A percentile compares a stretch with the other conserved stretches of the same genome.
phyloP scores from a whole-genome alignment of 257 asterid genomes.

The Rubia yunnanensis region DNA sequence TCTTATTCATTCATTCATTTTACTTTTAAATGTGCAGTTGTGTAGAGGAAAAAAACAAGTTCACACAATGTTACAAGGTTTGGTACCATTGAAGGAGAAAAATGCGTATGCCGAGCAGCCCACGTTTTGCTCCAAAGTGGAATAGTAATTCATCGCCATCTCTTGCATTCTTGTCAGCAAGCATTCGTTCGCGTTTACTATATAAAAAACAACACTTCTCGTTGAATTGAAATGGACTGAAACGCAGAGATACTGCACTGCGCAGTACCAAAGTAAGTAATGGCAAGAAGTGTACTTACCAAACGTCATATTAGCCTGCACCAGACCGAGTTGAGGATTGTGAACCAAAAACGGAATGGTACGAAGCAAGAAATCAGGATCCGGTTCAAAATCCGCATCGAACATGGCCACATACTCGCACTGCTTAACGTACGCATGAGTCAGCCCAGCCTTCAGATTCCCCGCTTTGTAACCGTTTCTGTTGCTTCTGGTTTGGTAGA shows the following conservation, averaged over 20 bases:
- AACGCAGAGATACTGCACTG: too few relatives aligned
- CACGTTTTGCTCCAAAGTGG: slow-evolving; percentile 65
- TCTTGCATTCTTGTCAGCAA: slow-evolving; percentile 66
- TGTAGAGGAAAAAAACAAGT: too few relatives aligned
- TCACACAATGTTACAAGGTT: background rate
- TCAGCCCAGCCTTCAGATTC: slow-evolving; percentile 79
- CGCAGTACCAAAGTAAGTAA: too few relatives aligned
- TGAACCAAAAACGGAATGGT: slow-evolving; percentile 66
- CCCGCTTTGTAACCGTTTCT: slow-evolving; percentile 93
- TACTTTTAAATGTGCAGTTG: too few relatives aligned
- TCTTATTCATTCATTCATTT: background rate
- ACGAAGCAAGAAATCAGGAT: slow-evolving; percentile 68
- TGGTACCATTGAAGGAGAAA: slow-evolving; percentile 57
- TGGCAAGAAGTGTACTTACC: slow-evolving; percentile 41
- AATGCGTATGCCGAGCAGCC: slow-evolving; percentile 67
- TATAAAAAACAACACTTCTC: background rate
- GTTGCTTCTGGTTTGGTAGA: slow-evolving; percentile 80
- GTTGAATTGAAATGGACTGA: too few relatives aligned
- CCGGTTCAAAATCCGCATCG: slow-evolving; percentile 95
- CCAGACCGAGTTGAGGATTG: slow-evolving; percentile 79
- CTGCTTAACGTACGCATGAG: slow-evolving; percentile 54
- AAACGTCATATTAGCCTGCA: slow-evolving; percentile 94
- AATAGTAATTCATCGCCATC: slow-evolving; percentile 61
- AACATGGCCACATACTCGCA: slow-evolving; percentile 78
- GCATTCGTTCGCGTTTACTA: slow-evolving; percentile 70